phyloP scores from a whole-genome alignment of 352 stramenopile genomes.

The Phytophthora boehmeriae region DNA sequence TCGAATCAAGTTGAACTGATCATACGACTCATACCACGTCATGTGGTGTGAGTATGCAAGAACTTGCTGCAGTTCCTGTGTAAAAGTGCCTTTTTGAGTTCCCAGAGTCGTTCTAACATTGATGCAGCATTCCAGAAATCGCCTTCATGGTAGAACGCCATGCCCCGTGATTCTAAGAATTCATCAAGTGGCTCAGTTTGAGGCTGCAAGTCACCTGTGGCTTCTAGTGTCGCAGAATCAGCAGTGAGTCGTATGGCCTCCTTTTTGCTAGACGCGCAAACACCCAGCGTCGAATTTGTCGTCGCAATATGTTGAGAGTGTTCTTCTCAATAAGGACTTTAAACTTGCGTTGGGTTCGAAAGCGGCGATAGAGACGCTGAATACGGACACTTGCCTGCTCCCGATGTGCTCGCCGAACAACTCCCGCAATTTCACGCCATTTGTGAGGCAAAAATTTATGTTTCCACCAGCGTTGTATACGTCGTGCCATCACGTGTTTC shows the following conservation, averaged over 20 bases:
- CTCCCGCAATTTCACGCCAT: slow-evolving; percentile 33
- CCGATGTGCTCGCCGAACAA: slow-evolving; percentile 12
- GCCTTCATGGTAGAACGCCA: slow-evolving; percentile 41
- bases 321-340: slow-evolving; percentile 38
- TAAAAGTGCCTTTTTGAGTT: slow-evolving; percentile 14
- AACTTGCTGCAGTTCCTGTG: slow-evolving; percentile 16
- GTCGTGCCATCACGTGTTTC: slow-evolving; percentile 53
- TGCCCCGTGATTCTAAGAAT: slow-evolving; percentile 47
- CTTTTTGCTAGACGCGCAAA: slow-evolving; percentile 47
- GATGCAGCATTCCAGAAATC: slow-evolving; percentile 70
- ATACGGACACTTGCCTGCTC: slow-evolving; percentile 44
- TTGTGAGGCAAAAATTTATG: slow-evolving; percentile 17
- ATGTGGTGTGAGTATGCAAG: slow-evolving; percentile 75
- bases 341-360: slow-evolving; percentile 37
- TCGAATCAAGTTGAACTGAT: slow-evolving; percentile 50
- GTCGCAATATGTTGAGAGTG: slow-evolving; percentile 34
- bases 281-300: slow-evolving; percentile 53
- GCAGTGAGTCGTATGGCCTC: slow-evolving; percentile 41
- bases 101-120: slow-evolving; percentile 45
- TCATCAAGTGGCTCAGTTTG: slow-evolving; percentile 31
- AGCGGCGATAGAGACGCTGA: slow-evolving; percentile 44
- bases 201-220: slow-evolving; percentile 1
- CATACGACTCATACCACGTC: slow-evolving; percentile 66
- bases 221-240: too few species aligned
- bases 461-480: slow-evolving; percentile 57